Conservation (phyloP, 345 rosid species). For the Citrus hindsii region DNA sequence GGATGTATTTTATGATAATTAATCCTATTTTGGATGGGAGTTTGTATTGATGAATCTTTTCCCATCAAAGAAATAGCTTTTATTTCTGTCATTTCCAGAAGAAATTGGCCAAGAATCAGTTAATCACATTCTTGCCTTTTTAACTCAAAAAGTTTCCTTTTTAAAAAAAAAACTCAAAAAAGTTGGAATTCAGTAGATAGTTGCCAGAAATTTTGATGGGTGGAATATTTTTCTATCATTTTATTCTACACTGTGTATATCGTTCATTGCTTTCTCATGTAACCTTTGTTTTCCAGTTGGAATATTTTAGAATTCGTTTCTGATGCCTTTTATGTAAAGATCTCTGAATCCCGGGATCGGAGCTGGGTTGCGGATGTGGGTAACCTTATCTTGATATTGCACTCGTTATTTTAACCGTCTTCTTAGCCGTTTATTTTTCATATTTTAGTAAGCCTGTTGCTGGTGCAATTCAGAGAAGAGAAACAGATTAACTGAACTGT, state of each 20-base stretch:
- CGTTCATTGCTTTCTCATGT: not conserved
- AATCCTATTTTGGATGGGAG: not conserved
- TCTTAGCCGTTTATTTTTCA: too few species aligned
- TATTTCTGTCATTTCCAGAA: not conserved
- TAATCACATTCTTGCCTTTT: slow-evolving; percentile 5
- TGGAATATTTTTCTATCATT: not conserved
- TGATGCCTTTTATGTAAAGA: not conserved
- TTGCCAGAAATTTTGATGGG: slow-evolving; percentile 9
- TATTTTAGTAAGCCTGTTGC: too few species aligned
- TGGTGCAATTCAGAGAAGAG: too few species aligned
- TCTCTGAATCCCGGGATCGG: too few species aligned
- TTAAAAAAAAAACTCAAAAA: not conserved
- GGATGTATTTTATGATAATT: not conserved
- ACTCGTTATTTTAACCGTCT: too few species aligned
- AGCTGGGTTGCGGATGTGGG: not conserved
- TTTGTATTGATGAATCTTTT: not conserved
- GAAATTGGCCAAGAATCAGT: slow-evolving; percentile 2
- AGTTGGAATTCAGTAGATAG: not conserved
- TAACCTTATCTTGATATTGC: too few species aligned
- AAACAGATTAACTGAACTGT: too few species aligned
- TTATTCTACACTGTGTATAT: not conserved
- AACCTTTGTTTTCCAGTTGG: not conserved
- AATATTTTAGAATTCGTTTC: not conserved
- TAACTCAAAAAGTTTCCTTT: not conserved
- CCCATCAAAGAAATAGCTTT: not conserved